Conservation (phyloP, 495 filamentous ascomycete species). For the Collariella sp. region DNA sequence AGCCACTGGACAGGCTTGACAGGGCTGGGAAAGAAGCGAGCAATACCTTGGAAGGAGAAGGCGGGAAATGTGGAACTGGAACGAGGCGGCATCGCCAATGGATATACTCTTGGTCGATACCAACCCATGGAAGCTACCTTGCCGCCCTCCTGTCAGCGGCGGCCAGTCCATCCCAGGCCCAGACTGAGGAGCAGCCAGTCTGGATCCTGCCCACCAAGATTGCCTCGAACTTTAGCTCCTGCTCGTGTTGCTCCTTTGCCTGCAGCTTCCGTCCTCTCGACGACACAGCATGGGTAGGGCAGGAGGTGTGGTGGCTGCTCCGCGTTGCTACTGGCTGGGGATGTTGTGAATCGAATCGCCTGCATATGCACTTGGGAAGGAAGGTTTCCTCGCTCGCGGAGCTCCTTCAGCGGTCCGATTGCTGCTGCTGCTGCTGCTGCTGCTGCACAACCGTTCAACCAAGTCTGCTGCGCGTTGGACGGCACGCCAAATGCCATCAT, state of each 20-base stretch:
- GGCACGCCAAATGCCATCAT: too few species aligned
- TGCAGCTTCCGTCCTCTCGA: not conserved
- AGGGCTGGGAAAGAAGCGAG: too few species aligned
- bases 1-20: too few species aligned
- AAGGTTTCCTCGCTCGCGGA: not conserved
- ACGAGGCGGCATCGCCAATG: too few species aligned
- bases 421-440: not conserved
- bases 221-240: not conserved
- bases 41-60: too few species aligned
- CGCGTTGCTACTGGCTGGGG: not conserved
- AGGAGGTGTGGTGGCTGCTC: not conserved
- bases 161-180: not conserved
- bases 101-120: too few species aligned
- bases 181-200: not conserved
- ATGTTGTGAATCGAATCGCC: not conserved
- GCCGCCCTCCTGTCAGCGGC: too few species aligned
- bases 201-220: not conserved
- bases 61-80: too few species aligned
- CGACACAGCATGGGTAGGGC: not conserved
- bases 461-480: too few species aligned
- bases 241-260: not conserved
- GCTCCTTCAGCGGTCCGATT: not conserved
- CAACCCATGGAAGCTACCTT: too few species aligned
- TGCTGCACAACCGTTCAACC: not conserved
- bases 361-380: not conserved